Evolutionary conservation across 2,329 filamentous ascomycete genomes (phyloP).

Genomic region (Torrubiellomyces zombiae): DNA sequence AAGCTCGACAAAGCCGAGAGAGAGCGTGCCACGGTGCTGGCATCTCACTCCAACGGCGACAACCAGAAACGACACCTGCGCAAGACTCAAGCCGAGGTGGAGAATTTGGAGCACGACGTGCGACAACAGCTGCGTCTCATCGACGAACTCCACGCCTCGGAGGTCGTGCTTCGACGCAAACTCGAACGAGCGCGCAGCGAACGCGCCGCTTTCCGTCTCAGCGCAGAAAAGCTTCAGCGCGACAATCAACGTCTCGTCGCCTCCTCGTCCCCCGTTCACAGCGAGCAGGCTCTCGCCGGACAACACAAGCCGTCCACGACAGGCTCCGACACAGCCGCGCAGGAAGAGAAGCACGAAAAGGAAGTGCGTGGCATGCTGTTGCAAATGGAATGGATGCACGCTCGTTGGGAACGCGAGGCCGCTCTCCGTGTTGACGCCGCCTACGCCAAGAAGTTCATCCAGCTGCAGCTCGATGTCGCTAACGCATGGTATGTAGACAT

Average conservation of each 20-base stretch:
- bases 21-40: slow-evolving; percentile 22
- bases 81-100: slow-evolving; percentile 44
- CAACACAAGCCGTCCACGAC: slow-evolving; percentile 13
- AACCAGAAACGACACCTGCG: slow-evolving; percentile 44
- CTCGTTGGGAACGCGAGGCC: slow-evolving; percentile 64
- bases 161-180: slow-evolving; percentile 45
- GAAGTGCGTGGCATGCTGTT: slow-evolving; percentile 70
- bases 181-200: slow-evolving; percentile 55
- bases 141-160: slow-evolving; percentile 35
- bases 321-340: slow-evolving; percentile 28
- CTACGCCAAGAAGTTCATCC: slow-evolving; percentile 74
- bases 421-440: slow-evolving; percentile 64
- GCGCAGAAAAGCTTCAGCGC: slow-evolving; percentile 35
- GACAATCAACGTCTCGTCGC: slow-evolving; percentile 31
- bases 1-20: slow-evolving; percentile 34
- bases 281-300: slow-evolving; percentile 10
- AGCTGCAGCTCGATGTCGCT: slow-evolving; percentile 65
- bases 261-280: slow-evolving; percentile 12
- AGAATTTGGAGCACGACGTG: slow-evolving; percentile 58
- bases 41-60: slow-evolving; percentile 21
- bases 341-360: slow-evolving; percentile 53
- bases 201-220: slow-evolving; percentile 36
- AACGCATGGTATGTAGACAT: slow-evolving; percentile 63
- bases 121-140: slow-evolving; percentile 52
- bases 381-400: slow-evolving; percentile 83